A percentile compares a stretch with the other conserved stretches of the same genome.
phyloP scores from a whole-genome alignment of 257 asterid genomes.

The Dorcoceras hygrometricum region DNA sequence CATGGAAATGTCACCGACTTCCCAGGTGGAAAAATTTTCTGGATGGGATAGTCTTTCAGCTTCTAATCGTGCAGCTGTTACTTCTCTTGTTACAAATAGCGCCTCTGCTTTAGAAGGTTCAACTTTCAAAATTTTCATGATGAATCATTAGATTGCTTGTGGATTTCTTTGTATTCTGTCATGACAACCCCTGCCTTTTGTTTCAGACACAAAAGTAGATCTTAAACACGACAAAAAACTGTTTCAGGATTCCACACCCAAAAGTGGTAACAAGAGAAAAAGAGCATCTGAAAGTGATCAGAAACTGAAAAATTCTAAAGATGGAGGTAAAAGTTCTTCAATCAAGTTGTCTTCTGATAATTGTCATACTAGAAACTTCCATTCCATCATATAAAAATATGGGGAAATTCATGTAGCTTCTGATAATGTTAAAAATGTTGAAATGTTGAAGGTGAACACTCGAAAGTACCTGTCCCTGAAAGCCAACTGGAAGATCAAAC shows the following conservation, averaged over 20 bases:
- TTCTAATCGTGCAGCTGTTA: constrained; percentile 53
- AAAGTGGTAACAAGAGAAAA: constrained; percentile 69
- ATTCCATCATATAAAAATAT: no score
- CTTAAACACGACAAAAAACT: constrained; percentile 36
- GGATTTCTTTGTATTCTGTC: constrained; percentile 23
- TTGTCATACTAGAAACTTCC: no score
- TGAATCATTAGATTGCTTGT: background rate
- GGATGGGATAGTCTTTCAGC: constrained; percentile 73
- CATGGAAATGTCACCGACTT: constrained; percentile 47
- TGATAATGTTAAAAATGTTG: constrained; percentile 22
- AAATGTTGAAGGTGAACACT: constrained; percentile 29
- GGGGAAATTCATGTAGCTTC: no score
- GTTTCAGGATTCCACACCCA: constrained; percentile 43
- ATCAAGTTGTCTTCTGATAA: constrained; percentile 30
- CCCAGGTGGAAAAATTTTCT: constrained; percentile 55
- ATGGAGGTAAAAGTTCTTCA: constrained; percentile 37
- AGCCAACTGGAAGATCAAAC: constrained; percentile 70
- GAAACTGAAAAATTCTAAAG: constrained; percentile 53
- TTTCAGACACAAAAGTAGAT: constrained; percentile 44
- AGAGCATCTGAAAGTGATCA: constrained; percentile 39
- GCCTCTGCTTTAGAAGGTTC: constrained; percentile 52
- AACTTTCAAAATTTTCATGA: constrained; percentile 12
- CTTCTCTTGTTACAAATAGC: constrained; percentile 45
- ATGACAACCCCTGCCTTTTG: constrained; percentile 7
- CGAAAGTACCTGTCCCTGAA: constrained; percentile 39